phyloP scores from a whole-genome alignment of 208 protist species.

The Acanthamoeba healyi region DNA sequence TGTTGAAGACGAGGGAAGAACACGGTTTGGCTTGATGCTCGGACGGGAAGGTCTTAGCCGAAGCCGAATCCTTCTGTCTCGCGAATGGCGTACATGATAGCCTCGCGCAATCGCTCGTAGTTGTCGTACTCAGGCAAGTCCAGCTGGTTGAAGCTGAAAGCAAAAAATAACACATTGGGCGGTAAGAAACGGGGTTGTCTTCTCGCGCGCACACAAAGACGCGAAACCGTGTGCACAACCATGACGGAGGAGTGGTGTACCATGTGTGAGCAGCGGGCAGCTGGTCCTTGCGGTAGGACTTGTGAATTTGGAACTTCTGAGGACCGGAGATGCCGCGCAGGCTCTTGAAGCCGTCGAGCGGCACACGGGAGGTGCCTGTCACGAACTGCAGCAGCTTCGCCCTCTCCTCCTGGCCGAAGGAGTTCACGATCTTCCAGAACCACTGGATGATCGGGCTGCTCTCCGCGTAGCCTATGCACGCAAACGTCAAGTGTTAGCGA shows the following conservation, averaged over 20 bases:
- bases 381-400: conserved; percentile 98
- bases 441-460: background rate
- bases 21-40: too few relatives aligned
- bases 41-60: too few relatives aligned
- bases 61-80: conserved; percentile 89
- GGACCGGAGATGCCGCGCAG: conserved; percentile 17
- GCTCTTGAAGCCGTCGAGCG: conserved; percentile 30
- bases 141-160: conserved; percentile 87
- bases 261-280: conserved; percentile 63
- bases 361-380: conserved; percentile 87
- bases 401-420: too few relatives aligned
- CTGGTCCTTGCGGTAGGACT: background rate
- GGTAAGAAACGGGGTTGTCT: too few relatives aligned
- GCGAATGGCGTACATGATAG: conserved; percentile 84
- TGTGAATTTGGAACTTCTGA: conserved; percentile 33
- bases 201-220: too few relatives aligned
- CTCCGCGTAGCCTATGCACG: too few relatives aligned
- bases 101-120: conserved; percentile 82
- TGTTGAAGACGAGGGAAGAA: too few relatives aligned
- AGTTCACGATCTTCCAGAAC: background rate
- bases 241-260: background rate
- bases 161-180: too few relatives aligned
- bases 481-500: too few relatives aligned
- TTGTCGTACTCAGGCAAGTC: conserved; percentile 87
- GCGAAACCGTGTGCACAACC: too few relatives aligned